Conservation (phyloP, 306 rosid genomes). For the Delonix regia region DNA sequence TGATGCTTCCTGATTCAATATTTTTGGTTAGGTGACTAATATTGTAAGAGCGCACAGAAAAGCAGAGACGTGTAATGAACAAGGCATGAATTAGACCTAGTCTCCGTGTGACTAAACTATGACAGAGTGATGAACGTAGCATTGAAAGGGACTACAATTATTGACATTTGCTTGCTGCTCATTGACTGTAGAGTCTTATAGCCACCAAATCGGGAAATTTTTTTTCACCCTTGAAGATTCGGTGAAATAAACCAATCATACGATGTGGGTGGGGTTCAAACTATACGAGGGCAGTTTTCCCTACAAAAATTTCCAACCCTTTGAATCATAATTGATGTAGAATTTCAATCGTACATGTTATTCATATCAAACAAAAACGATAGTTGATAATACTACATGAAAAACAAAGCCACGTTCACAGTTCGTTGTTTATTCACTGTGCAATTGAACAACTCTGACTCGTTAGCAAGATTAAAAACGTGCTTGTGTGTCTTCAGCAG, state of each 20-base stretch:
- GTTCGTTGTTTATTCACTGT: background rate
- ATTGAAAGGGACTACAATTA: background rate
- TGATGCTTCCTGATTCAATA: background rate
- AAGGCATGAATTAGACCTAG: background rate
- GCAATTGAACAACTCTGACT: background rate
- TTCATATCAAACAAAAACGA: background rate
- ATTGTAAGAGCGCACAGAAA: background rate
- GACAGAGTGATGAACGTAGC: background rate
- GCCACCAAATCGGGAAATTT: background rate
- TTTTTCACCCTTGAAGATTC: background rate
- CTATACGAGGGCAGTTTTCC: background rate
- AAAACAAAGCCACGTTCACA: too few relatives aligned
- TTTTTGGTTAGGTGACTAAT: background rate
- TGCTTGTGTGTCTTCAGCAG: background rate
- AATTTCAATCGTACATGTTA: background rate
- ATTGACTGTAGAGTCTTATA: background rate
- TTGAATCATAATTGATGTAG: background rate
- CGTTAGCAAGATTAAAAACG: background rate
- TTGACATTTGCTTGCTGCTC: background rate
- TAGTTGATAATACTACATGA: background rate
- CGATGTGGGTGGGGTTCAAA: background rate
- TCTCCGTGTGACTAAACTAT: background rate
- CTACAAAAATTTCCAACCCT: background rate
- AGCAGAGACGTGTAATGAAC: background rate
- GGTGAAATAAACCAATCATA: background rate